Evolutionary conservation across 768 basidiomycete species (phyloP).

Genomic region (Mycena galericulata): DNA sequence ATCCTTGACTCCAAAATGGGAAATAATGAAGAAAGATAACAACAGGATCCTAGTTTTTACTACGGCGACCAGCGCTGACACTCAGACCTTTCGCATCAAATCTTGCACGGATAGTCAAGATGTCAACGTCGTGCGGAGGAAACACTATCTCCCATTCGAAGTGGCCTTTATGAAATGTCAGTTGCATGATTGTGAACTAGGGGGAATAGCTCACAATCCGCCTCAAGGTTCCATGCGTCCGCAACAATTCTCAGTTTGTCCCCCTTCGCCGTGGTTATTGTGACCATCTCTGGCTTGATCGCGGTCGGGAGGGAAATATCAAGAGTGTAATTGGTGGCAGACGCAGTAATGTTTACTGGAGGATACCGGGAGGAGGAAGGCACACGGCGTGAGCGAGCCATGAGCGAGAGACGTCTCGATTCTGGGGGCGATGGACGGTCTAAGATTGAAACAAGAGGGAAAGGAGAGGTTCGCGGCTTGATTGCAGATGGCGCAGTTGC

Average conservation of each 20-base stretch:
- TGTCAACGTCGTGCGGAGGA: conserved; percentile 65
- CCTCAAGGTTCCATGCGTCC: conserved; percentile 72
- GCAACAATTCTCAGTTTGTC: conserved; percentile 68
- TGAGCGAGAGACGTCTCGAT: conserved; percentile 37
- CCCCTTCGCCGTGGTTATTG: conserved; percentile 69
- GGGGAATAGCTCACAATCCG: conserved; percentile 60
- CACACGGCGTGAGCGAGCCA: conserved; percentile 45
- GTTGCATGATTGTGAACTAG: conserved; percentile 2
- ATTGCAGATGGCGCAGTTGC: neutral
- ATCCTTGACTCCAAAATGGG: conserved; percentile 9
- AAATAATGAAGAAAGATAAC: neutral
- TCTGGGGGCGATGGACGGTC: conserved; percentile 20
- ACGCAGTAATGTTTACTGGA: conserved; percentile 58
- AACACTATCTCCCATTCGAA: conserved; percentile 74
- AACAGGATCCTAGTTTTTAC: neutral
- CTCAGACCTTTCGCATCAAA: conserved; percentile 60
- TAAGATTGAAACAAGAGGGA: conserved; percentile 28
- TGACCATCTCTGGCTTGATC: conserved; percentile 70
- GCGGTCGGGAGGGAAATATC: conserved; percentile 61
- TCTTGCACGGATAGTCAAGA: conserved; percentile 62
- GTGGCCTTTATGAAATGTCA: conserved; percentile 55
- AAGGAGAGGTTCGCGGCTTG: neutral
- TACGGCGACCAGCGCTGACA: conserved; percentile 48
- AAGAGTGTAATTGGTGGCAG: conserved; percentile 55
- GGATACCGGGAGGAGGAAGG: conserved; percentile 50